Base-by-base conservation (phyloP, 345 rosid genomes). In the Lumnitzera littorea region DNA sequence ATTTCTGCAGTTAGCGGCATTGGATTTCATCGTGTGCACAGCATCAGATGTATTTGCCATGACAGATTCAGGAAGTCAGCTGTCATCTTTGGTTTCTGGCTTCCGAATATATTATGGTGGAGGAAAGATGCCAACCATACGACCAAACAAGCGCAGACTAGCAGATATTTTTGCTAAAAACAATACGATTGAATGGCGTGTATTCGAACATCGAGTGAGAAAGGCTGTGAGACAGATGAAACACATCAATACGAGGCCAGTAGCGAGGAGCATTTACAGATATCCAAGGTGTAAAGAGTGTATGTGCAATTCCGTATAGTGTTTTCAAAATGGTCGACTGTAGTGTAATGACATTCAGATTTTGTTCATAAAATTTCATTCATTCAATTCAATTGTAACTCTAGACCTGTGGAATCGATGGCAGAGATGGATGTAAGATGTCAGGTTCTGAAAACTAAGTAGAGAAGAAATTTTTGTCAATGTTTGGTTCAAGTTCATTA, bases 11-110 rank as follows among this genome's bases (percentile, higher is more conserved):
- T 77, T 90, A 57, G 95, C 97, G 24, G 96, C 89, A n/a, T 76
- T 94, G 72, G 99, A 94, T 81, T 94, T 86, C 71, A 88, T 94
- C 50, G 89, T 71, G 6, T 90, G 99, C 73, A 75, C 89, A 2
- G 88, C 96, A 36, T 71, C 97, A 0, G 82, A 88, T 71, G 95
- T 95, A 60, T 94, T 94, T 74, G 92, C 97, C 23, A 90, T 94
- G 99, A 88, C 99, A 2, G 99, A 90, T 74, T 90, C 97, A 0
- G 97, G 99, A 49, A 94, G 99, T 69, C 99, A 79, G 58, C 67
- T 94, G 25, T 90, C 97, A 24, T 90, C 99, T 58, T 66, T 88
- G 67, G 91, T 95, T 5, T 87, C 99, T 14, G 97, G 97, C 57
- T 86, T 77, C 63, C 73, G 96, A 57, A 88, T 84, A 65, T 88